These are phyloP conservation scores for Benincasa hispida DNA, from an alignment of 306 rosid genomes.

Conservation along the genomic window DNA sequence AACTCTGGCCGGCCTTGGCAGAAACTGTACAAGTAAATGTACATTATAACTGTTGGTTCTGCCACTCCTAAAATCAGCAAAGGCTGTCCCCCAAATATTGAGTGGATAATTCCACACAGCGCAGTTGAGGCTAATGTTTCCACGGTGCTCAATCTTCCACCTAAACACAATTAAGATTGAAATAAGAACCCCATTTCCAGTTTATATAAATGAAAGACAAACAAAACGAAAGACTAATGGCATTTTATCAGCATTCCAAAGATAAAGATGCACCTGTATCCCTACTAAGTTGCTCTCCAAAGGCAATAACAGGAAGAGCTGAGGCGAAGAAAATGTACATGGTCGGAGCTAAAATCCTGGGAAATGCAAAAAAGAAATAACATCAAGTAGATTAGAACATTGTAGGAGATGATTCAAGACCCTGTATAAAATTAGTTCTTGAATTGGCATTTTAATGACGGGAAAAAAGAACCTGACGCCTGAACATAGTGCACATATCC, in stretches of 20 bases:
- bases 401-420: not conserved
- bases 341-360: slow-evolving; percentile 78
- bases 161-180: slow-evolving; percentile 18
- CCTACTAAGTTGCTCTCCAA: slow-evolving; percentile 71
- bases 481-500: slow-evolving; percentile 40
- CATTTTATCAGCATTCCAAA: not conserved
- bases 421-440: not conserved
- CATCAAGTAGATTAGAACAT: not conserved
- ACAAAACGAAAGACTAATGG: not conserved
- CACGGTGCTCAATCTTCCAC: slow-evolving; percentile 78
- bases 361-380: not conserved
- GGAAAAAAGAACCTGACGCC: slow-evolving; percentile 35
- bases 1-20: slow-evolving; percentile 41
- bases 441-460: not conserved
- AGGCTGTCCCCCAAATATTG: slow-evolving; percentile 84
- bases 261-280: slow-evolving; percentile 49
- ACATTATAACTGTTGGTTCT: slow-evolving; percentile 90
- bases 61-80: slow-evolving; percentile 80
- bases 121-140: slow-evolving; percentile 88
- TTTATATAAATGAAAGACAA: not conserved
- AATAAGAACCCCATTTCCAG: not conserved
- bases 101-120: slow-evolving; percentile 78
- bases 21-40: slow-evolving; percentile 65
- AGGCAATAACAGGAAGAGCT: slow-evolving; percentile 85
- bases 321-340: slow-evolving; percentile 86